Base-by-base conservation (phyloP, 495 filamentous ascomycete genomes). In the Pyrenopolyporus hunteri region DNA sequence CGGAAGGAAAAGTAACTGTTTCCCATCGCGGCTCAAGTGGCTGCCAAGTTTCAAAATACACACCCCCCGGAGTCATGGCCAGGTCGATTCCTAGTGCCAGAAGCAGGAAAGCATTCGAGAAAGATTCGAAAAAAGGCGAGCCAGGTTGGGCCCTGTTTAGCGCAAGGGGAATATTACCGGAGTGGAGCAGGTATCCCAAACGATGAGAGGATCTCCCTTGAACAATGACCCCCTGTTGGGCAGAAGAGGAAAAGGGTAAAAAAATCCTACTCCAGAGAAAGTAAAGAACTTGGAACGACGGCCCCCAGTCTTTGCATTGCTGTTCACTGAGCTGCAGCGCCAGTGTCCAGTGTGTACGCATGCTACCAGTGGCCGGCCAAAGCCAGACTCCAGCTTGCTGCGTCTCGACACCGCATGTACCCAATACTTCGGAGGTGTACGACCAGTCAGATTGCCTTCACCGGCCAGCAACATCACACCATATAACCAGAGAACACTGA, bases 121-220 rank as follows among this genome's bases (percentile, higher is more conserved):
- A 71, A 66, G 64, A 69, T 69, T 71, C 66, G 59, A 71, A 64
- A 42, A 61, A 53, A 54, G 57, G 44, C 46, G 58, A 57, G 46
- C 64, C 57, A 63, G 63, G 58, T 71, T 62, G 45, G 43, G 66
- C 60, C 61, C 60, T 66, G 61, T 56, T 64, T 67, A 66, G 69
- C 57, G 66, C 54, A 69, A 69, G 62, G 66, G 69, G 66, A 64
- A 71, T 65, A 69, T 71, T 66, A 64, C 58, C 69, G 58, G 65
- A 64, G 69, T 71, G 69, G 69, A 63, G 28, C 63, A 35, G 45
- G 36, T 35, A 44, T 58, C 57, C 67, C 59, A 67, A 52, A 56
- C 56, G 58, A 70, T 61, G 52, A 63, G 65, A 66, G 57, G 64
- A 63, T 68, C 64, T 68, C 59, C 62, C 62, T 70, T 59, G 62